A percentile compares a stretch with the other conserved stretches of the same genome.
Conservation (phyloP, 345 rosid species). For the Cardiospermum halicacabum region DNA sequence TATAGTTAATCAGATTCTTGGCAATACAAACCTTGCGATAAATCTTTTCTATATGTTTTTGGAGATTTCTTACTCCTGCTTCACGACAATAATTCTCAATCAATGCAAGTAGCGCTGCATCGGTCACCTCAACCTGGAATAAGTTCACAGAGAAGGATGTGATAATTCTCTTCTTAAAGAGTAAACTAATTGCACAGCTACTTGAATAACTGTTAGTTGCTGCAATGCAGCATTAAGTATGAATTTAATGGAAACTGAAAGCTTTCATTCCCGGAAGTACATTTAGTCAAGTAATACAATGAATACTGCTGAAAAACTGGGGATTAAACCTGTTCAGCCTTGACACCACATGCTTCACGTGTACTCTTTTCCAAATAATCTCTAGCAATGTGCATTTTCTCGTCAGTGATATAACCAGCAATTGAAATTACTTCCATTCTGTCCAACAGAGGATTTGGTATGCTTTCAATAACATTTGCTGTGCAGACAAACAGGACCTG, state of each 20-base stretch:
- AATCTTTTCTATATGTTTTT: constrained; percentile 98
- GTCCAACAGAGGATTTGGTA: constrained; percentile 96
- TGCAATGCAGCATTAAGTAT: not conserved
- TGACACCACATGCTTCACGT: constrained; percentile 87
- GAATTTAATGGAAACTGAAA: not conserved
- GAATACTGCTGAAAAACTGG: not conserved
- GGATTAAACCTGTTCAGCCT: constrained; percentile 72
- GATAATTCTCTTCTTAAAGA: not conserved
- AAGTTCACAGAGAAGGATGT: not conserved
- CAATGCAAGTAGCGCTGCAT: constrained; percentile 80
- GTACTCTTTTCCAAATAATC: constrained; percentile 89
- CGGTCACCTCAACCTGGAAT: constrained; percentile 83
- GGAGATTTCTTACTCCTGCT: constrained; percentile 99
- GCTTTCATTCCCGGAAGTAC: not conserved
- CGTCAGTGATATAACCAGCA: constrained; percentile 98
- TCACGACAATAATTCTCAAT: constrained; percentile 97
- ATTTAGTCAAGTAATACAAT: not conserved
- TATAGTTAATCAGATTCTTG: not conserved
- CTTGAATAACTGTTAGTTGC: not conserved
- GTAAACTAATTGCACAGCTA: not conserved
- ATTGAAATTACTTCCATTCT: constrained; percentile 98
- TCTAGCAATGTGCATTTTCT: constrained; percentile 97
- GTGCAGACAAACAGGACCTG: constrained; percentile 99
- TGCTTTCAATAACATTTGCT: constrained; percentile 91
- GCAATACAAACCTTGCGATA: constrained; percentile 73